phyloP scores from a whole-genome alignment of 2,329 filamentous ascomycete genomes.

The Diaporthe eres region DNA sequence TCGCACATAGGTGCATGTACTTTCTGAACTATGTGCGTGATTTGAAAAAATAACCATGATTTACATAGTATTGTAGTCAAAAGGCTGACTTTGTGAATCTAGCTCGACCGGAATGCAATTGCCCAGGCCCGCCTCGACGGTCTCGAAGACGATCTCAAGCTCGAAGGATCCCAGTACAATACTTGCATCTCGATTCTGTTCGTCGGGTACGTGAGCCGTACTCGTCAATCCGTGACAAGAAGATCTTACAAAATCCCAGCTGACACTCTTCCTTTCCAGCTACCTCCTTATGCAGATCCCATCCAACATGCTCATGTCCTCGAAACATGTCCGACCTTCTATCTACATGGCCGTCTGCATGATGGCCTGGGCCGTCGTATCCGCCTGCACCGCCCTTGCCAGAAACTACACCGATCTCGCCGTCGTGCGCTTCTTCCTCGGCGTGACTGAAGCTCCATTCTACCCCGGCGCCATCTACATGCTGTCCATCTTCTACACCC shows the following conservation, averaged over 20 bases:
- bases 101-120: conserved; percentile 67
- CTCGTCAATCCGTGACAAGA: not conserved
- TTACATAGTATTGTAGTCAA: too few relatives aligned
- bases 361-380: conserved; percentile 55
- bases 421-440: conserved; percentile 57
- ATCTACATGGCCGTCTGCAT: conserved; percentile 52
- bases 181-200: conserved; percentile 64
- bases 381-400: conserved; percentile 55
- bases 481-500: conserved; percentile 74
- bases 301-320: conserved; percentile 60
- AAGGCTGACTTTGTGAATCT: accelerated
- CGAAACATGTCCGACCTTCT: conserved; percentile 49
- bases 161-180: conserved; percentile 64
- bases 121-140: conserved; percentile 69
- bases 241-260: accelerated
- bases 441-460: conserved; percentile 57
- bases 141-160: conserved; percentile 64
- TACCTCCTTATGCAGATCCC: conserved; percentile 64
- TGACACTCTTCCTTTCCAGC: not conserved
- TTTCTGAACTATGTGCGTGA: conserved; percentile 52
- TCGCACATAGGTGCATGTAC: conserved; percentile 52
- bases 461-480: conserved; percentile 64
- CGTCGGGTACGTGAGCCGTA: conserved; percentile 54
- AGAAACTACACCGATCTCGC: conserved; percentile 58
- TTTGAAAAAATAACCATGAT: too few relatives aligned